A percentile compares a stretch with the other conserved stretches of the same genome.
Evolutionary conservation across 805 yeast species (phyloP).

Genomic region (Scheffersomyces ergatensis): DNA sequence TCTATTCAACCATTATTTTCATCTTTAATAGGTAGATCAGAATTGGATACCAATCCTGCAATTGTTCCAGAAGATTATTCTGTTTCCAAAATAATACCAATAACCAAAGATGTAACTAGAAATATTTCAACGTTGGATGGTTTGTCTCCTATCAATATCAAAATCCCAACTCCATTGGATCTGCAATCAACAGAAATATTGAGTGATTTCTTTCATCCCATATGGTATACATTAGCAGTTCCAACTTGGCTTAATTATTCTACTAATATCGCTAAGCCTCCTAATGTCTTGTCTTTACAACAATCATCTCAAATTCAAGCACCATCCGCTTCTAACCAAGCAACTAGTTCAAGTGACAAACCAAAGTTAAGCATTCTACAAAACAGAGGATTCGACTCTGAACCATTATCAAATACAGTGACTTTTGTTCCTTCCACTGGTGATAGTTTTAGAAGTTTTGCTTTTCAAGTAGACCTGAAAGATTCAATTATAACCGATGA

Average conservation of each 20-base stretch:
- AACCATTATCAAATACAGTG: slow-evolving; percentile 1
- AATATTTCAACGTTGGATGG: slow-evolving; percentile 25
- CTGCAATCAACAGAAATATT: slow-evolving; percentile 32
- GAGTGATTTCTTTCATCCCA: slow-evolving; percentile 42
- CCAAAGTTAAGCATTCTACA: slow-evolving; percentile 10
- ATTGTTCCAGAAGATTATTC: slow-evolving; percentile 65
- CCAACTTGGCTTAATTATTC: slow-evolving; percentile 43
- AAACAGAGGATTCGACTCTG: slow-evolving; percentile 6
- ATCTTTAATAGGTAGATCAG: slow-evolving; percentile 65
- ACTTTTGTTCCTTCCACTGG: slow-evolving; percentile 10
- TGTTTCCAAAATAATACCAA: slow-evolving; percentile 66
- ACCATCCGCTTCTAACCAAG: slow-evolving; percentile 2
- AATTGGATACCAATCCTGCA: slow-evolving; percentile 71
- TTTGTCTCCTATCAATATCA: slow-evolving; percentile 26
- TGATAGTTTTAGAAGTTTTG: slow-evolving; percentile 28
- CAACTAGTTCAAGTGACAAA: slow-evolving; percentile 9
- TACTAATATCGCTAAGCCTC: slow-evolving; percentile 20
- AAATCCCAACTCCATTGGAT: slow-evolving; percentile 31
- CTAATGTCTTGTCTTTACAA: slow-evolving; percentile 4
- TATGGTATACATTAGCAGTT: slow-evolving; percentile 41
- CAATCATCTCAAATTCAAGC: background rate
- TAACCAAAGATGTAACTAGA: slow-evolving; percentile 16
- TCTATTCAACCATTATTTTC: slow-evolving; percentile 78
- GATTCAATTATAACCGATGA: slow-evolving; percentile 30
- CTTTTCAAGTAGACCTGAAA: slow-evolving; percentile 33